Conservation (phyloP, 306 rosid species). For the Prunus davidiana region DNA sequence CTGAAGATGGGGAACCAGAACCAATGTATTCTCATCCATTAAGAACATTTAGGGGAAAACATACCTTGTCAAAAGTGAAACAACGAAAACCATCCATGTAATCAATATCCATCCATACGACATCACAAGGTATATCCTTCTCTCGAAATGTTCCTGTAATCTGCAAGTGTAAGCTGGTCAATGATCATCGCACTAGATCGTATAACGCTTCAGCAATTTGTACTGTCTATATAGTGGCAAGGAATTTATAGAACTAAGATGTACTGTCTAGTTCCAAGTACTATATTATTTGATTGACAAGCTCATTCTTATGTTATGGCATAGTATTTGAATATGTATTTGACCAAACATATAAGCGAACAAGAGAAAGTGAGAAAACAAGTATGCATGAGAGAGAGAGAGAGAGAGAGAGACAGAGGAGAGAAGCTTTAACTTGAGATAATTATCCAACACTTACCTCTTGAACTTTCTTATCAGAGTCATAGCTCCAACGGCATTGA, state of each 20-base stretch:
- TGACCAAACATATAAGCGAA: not conserved
- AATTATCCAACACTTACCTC: constrained; percentile 42
- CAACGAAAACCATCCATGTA: constrained; percentile 97
- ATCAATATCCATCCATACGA: constrained; percentile 92
- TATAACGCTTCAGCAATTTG: not conserved
- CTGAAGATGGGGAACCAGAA: not conserved
- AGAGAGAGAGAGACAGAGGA: not conserved
- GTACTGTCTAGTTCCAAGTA: not conserved
- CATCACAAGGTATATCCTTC: constrained; percentile 83
- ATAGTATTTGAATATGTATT: not conserved
- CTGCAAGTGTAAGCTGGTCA: constrained; percentile 44
- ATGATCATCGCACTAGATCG: constrained; percentile 2
- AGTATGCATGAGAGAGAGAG: not conserved
- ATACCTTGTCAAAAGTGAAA: constrained; percentile 83
- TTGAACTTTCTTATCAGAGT: constrained; percentile 66
- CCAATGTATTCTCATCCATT: not conserved
- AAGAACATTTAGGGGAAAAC: constrained; percentile 7
- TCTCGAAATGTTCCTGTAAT: constrained; percentile 66
- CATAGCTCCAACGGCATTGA: constrained; percentile 87
- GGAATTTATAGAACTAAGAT: not conserved
- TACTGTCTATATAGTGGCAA: not conserved
- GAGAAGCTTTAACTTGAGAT: not conserved
- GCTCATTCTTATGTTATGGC: not conserved
- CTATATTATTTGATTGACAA: not conserved
- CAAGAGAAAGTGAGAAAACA: not conserved